phyloP scores from a whole-genome alignment of 2,329 filamentous ascomycete genomes.

The Epicoccum sorghinum region DNA sequence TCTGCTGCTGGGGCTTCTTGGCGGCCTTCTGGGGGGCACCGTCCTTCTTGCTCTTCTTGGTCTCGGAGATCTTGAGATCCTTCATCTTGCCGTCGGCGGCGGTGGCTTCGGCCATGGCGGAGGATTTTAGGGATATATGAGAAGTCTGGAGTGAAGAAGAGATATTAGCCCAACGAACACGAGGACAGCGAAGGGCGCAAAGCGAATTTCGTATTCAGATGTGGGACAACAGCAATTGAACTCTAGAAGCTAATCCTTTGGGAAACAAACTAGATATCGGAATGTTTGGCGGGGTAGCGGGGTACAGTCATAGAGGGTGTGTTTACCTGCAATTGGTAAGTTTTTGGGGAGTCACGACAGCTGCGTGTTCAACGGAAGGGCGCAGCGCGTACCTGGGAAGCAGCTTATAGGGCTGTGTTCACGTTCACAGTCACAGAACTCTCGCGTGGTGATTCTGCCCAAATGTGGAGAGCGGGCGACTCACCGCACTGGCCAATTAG shows the following conservation, averaged over 20 bases:
- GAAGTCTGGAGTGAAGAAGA: constrained; percentile 3
- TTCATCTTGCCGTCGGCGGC: constrained; percentile 54
- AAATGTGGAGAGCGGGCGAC: constrained; percentile 36
- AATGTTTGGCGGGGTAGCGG: constrained; percentile 42
- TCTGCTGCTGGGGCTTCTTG: constrained; percentile 54
- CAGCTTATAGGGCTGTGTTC: constrained; percentile 10
- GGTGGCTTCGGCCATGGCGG: constrained; percentile 42
- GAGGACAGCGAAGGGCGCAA: not conserved
- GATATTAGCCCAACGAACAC: constrained; percentile 15
- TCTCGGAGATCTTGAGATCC: constrained; percentile 49
- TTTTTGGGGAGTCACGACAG: constrained; percentile 13
- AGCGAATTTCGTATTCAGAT: constrained; percentile 1
- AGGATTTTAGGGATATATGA: not conserved
- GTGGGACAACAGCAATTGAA: constrained; percentile 14
- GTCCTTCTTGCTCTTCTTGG: constrained; percentile 47
- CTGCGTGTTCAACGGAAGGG: not conserved
- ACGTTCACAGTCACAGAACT: constrained; percentile 23
- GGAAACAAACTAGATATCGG: constrained; percentile 17
- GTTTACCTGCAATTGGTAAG: constrained; percentile 31
- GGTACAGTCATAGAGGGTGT: constrained; percentile 26
- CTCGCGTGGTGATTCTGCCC: constrained; percentile 30
- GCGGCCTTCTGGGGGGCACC: constrained; percentile 37
- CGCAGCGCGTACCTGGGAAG: constrained; percentile 14
- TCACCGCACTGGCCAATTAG: too few species aligned
- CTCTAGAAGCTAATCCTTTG: constrained; percentile 16